Evolutionary conservation across 768 basidiomycete genomes (phyloP).

Genomic region (Pisolithus albus): DNA sequence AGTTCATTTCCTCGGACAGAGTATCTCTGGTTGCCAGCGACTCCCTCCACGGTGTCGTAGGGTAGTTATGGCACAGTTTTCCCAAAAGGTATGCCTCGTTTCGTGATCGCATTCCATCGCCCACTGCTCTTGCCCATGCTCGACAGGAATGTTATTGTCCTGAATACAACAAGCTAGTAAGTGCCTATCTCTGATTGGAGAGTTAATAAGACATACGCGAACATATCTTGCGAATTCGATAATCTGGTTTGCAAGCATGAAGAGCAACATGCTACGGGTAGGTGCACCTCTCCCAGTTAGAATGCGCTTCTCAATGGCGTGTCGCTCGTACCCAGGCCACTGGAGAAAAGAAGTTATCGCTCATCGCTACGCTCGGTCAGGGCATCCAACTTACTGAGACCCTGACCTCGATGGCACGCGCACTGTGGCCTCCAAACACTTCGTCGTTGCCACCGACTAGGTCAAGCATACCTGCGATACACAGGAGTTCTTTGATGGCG

Average conservation of each 20-base stretch:
- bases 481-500: slow-evolving; percentile 17
- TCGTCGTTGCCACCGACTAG: slow-evolving; percentile 15
- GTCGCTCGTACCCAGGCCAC: slow-evolving; percentile 46
- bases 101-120: slow-evolving; percentile 19
- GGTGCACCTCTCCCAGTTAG: slow-evolving; percentile 27
- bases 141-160: slow-evolving; percentile 23
- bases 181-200: not conserved
- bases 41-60: slow-evolving; percentile 35
- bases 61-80: slow-evolving; percentile 33
- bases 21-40: slow-evolving; percentile 39
- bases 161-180: slow-evolving; percentile 5
- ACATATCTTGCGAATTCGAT: slow-evolving; percentile 26
- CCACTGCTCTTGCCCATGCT: slow-evolving; percentile 36
- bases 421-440: slow-evolving; percentile 15
- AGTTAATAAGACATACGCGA: slow-evolving; percentile 20
- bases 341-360: slow-evolving; percentile 11
- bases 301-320: slow-evolving; percentile 33
- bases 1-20: slow-evolving; percentile 19
- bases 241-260: slow-evolving; percentile 25
- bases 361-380: not conserved
- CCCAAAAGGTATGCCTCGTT: slow-evolving; percentile 16
- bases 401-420: slow-evolving; percentile 30
- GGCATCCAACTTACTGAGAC: slow-evolving; percentile 24
- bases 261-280: slow-evolving; percentile 26
- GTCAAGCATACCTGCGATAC: slow-evolving; percentile 19